Conservation (phyloP, 805 yeast species). For the Starmerella potacharoeniae region DNA sequence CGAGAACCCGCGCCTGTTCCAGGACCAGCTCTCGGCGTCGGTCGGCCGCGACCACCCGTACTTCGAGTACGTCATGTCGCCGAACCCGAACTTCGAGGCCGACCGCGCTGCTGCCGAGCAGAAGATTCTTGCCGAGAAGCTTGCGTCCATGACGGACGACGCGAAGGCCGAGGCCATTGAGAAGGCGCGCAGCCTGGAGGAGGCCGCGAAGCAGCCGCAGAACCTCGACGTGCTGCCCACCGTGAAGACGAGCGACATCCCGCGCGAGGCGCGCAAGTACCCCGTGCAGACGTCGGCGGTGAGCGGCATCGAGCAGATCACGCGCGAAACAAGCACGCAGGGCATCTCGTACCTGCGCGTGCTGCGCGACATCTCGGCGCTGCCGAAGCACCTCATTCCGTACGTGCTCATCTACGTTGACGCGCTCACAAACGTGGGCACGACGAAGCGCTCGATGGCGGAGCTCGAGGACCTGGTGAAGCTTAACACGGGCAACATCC, state of each 20-base stretch:
- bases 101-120: constrained; percentile 46
- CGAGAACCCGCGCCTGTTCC: constrained; percentile 46
- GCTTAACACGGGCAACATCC: constrained; percentile 72
- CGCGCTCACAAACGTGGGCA: constrained; percentile 81
- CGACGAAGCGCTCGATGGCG: constrained; percentile 51
- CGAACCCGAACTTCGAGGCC: constrained; percentile 46
- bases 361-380: constrained; percentile 43
- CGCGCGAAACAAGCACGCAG: constrained; percentile 29
- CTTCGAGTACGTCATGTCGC: constrained; percentile 68
- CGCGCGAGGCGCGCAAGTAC: constrained; percentile 38
- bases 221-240: constrained; percentile 76
- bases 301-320: constrained; percentile 19
- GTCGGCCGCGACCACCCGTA: constrained; percentile 37
- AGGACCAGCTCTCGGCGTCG: constrained; percentile 45
- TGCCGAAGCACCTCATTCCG: constrained; percentile 54
- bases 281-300: constrained; percentile 21
- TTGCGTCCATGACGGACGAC: constrained; percentile 36
- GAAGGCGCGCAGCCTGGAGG: constrained; percentile 49
- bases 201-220: constrained; percentile 55
- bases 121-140: constrained; percentile 36
- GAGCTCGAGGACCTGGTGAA: constrained; percentile 78
- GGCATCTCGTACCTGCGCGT: constrained; percentile 71
- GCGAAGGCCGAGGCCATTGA: constrained; percentile 49
- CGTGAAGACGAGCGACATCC: constrained; percentile 60
- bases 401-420: constrained; percentile 68